phyloP scores from a whole-genome alignment of 2,329 filamentous ascomycete genomes.

The Sclerotiophoma versabilis region DNA sequence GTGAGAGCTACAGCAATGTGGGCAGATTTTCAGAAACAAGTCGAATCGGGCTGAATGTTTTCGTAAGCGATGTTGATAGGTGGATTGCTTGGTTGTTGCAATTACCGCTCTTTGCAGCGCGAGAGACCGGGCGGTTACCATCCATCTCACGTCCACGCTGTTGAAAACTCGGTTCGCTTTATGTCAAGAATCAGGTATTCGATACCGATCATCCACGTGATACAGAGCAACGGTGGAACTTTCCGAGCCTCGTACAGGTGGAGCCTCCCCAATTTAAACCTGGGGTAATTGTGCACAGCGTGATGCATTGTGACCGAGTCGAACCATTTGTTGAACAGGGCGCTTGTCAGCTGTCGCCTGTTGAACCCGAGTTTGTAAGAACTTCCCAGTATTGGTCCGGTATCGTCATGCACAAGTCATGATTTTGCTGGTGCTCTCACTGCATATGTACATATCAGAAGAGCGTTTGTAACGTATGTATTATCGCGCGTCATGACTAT shows the following conservation, averaged over 20 bases:
- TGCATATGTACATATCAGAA: not conserved
- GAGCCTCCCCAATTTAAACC: conserved; percentile 5
- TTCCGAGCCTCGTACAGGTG: not conserved
- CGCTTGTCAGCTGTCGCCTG: conserved; percentile 8
- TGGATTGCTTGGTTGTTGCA: too few relatives aligned
- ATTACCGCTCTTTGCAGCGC: too few relatives aligned
- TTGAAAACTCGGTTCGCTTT: not conserved
- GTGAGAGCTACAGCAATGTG: too few relatives aligned
- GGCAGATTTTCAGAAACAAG: too few relatives aligned
- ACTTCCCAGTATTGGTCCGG: not conserved
- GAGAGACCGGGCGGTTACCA: too few relatives aligned
- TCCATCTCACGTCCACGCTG: too few relatives aligned
- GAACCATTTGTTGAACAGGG: not conserved
- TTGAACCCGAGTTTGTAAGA: not conserved
- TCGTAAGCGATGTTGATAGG: too few relatives aligned
- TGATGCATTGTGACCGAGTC: not conserved
- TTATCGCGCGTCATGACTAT: conserved; percentile 26
- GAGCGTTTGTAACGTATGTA: conserved; percentile 22
- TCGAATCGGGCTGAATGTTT: too few relatives aligned
- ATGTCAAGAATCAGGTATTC: not conserved
- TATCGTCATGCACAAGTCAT: not conserved
- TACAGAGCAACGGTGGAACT: conserved; percentile 1
- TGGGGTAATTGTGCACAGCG: conserved; percentile 12
- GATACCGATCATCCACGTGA: conserved; percentile 6
- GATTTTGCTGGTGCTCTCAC: not conserved